Evolutionary conservation across 2,329 filamentous ascomycete species (phyloP), one percentile per base, ranked within the genome.

Genomic region (Iodosphaeria phyllophila): DNA sequence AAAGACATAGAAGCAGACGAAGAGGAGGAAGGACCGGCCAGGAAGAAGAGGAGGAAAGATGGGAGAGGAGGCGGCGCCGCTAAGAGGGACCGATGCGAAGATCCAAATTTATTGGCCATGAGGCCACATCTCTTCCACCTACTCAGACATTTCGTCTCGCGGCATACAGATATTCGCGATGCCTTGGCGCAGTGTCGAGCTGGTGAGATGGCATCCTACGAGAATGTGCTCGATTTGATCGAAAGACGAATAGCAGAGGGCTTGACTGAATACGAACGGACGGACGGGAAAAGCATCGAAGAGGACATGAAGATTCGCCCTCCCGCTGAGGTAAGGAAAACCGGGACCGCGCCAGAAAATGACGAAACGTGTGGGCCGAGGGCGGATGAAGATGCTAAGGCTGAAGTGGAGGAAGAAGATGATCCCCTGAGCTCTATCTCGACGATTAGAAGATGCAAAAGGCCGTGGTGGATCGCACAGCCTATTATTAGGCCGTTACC

Each of bases 101-200:
- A 48, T 42, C 66, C 54, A 4, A 95, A 89, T 46, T 57, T 92
- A 23, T 60, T 65, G 8, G 72, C 72, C 17, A 79, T 93, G 61
- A 84, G 95, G 48, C 71, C 82, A 1, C 89, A 98, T 48, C 65
- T 93, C 21, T 98, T 98, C 58, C 78, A 92, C 46, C 64, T 98
- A 14, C 64, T 95, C 13, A 68, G 86, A 10, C 73, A 86, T 16
- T 64, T 95, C 13, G 72, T 98, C 17, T 60, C 72, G 3, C 64
- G 61, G 32, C 78, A 93, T 48, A 84, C 79, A 13, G 64, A 89
- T 35, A 71, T 95, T 16, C 69, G 89, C 16, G 82, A 95, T 43
- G 67, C 74, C n/a, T 62, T 98, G 3, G 84, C 80, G 1, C 60
- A 59, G 31, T 66, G 62, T 10, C 54, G 63, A 12, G 58, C 67